phyloP scores from a whole-genome alignment of 192 early-diverging fungal genomes.

The Borealophlyctis nickersoniae region DNA sequence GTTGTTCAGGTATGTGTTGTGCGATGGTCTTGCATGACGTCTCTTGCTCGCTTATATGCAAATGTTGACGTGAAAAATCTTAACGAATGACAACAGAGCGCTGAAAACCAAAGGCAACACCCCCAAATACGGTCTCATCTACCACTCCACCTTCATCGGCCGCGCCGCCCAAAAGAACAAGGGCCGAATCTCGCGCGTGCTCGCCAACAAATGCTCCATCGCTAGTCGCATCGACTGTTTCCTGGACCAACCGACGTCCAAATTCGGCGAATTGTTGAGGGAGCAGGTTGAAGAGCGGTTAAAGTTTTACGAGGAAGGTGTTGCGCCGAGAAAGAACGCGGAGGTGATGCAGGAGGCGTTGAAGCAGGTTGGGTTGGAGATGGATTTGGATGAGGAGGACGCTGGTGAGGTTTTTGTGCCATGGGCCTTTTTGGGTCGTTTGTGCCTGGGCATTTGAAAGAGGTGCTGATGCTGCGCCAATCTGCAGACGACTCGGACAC shows the following conservation, averaged over 20 bases:
- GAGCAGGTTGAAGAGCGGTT: slow-evolving; percentile 96
- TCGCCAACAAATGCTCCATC: slow-evolving; percentile 98
- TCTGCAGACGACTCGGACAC: slow-evolving; percentile 9
- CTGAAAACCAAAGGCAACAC: slow-evolving; percentile 98
- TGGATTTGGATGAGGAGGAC: slow-evolving; percentile 58
- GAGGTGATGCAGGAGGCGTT: slow-evolving; percentile 77
- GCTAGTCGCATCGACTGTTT: slow-evolving; percentile 97
- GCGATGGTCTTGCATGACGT: not conserved
- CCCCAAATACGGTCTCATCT: slow-evolving; percentile 98
- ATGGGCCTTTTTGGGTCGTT: not conserved
- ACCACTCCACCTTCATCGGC: slow-evolving; percentile 96
- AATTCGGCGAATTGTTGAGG: slow-evolving; percentile 89
- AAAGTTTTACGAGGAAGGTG: slow-evolving; percentile 89
- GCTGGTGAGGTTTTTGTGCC: slow-evolving; percentile 34
- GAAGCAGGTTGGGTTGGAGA: slow-evolving; percentile 63
- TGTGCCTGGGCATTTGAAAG: slow-evolving; percentile 39
- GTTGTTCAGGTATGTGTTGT: slow-evolving; percentile 63
- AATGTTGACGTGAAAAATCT: too few species aligned
- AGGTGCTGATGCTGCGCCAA: slow-evolving; percentile 16
- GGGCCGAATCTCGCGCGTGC: slow-evolving; percentile 93
- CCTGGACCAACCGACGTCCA: slow-evolving; percentile 75
- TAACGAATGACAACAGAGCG: too few species aligned
- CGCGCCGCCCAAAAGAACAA: slow-evolving; percentile 98
- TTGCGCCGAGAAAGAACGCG: slow-evolving; percentile 82
- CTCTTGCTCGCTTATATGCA: not conserved